Percentiles rank a stretch among this genome's conserved stretches.
These are phyloP conservation scores for Lichtheimia ornata DNA, from an alignment of 371 early-diverging fungal genomes.

Conservation along the genomic window DNA sequence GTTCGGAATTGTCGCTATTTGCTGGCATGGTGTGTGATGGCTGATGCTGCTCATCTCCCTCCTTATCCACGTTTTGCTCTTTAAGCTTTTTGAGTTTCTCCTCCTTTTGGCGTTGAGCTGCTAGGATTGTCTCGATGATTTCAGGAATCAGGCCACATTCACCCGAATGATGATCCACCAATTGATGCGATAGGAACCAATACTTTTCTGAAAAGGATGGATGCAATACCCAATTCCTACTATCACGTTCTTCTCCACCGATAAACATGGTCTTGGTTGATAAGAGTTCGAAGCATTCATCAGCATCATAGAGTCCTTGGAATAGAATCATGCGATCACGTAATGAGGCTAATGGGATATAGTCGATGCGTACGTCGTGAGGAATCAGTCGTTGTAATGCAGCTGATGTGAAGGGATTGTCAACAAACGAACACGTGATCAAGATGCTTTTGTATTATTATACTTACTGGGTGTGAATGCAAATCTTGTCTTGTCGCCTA, in stretches of 20 bases:
- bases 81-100: not conserved
- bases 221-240: constrained; percentile 48
- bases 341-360: constrained; percentile 27
- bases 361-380: constrained; percentile 48
- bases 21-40: too few relatives aligned
- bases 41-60: too few relatives aligned
- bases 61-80: not conserved
- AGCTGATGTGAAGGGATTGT: constrained; percentile 17
- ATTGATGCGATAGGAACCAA: constrained; percentile 45
- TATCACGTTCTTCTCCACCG: constrained; percentile 52
- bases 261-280: constrained; percentile 44
- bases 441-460: not conserved
- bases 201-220: constrained; percentile 46
- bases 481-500: constrained; percentile 18
- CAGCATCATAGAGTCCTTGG: constrained; percentile 38
- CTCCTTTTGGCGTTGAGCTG: constrained; percentile 3
- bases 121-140: constrained; percentile 4
- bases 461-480: constrained; percentile 42
- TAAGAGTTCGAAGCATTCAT: constrained; percentile 45
- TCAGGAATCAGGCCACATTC: constrained; percentile 16
- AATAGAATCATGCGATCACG: constrained; percentile 48
- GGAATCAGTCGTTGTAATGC: constrained; percentile 41
- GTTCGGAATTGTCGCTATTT: too few relatives aligned
- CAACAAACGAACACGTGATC: not conserved
- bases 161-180: constrained; percentile 15